phyloP scores from a whole-genome alignment of 1,139 yeast genomes.

The Pichiaceae sp. region DNA sequence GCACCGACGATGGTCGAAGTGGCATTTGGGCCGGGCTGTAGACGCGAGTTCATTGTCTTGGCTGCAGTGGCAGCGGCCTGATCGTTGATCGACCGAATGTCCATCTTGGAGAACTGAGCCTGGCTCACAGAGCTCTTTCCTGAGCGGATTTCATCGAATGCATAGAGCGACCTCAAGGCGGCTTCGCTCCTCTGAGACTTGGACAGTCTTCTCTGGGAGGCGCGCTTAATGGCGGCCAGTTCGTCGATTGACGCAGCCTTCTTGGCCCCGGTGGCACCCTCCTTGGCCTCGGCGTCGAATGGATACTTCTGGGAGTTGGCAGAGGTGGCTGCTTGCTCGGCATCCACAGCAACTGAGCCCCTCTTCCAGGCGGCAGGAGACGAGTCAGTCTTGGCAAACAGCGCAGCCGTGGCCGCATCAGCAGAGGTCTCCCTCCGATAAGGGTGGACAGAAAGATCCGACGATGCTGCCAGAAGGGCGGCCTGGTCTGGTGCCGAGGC shows the following conservation, averaged over 20 bases:
- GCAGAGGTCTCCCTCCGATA: constrained; percentile 57
- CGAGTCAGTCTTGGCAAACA: constrained; percentile 41
- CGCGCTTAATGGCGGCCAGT: background rate
- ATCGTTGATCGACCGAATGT: background rate
- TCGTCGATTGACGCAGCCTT: background rate
- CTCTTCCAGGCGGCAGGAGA: constrained; percentile 39
- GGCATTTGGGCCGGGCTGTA: background rate
- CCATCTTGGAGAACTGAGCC: constrained; percentile 18
- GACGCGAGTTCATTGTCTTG: background rate
- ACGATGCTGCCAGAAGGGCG: constrained; percentile 61
- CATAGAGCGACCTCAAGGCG: constrained; percentile 28
- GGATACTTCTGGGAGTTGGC: constrained; percentile 1
- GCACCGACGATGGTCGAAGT: background rate
- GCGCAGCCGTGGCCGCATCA: constrained; percentile 61
- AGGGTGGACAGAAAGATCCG: constrained; percentile 56
- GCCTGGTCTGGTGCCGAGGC: constrained; percentile 68
- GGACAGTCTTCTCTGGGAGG: background rate
- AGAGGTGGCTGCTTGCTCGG: constrained; percentile 30
- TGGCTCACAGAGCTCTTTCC: constrained; percentile 25
- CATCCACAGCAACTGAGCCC: constrained; percentile 29
- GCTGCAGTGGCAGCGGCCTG: background rate
- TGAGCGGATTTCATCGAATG: constrained; percentile 33
- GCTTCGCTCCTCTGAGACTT: constrained; percentile 16
- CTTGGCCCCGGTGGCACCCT: background rate
- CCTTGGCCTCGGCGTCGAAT: background rate